Evolutionary conservation across 345 rosid species (phyloP), one percentile per base, ranked within the genome.

Genomic region (Sisymbrium irio): DNA sequence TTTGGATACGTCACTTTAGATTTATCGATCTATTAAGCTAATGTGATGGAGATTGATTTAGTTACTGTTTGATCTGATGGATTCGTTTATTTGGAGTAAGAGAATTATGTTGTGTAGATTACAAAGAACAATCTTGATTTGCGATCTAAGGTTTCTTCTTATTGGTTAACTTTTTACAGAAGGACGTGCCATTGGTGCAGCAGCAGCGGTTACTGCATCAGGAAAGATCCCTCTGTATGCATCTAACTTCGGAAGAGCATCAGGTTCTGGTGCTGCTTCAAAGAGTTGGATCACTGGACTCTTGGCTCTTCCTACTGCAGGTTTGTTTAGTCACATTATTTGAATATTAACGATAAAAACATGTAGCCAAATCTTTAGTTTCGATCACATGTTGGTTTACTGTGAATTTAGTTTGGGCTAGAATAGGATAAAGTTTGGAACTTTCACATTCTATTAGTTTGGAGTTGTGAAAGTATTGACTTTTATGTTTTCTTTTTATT

Each of bases 241-340:
- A 72, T 80, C 98, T 8, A 81, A 76, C 46, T 82, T 76, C 65
- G 77, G 73, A 36, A 71, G 81, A 66, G 70, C 83, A 67, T 77
- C 84, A 65, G 83, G 80, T 62, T 89, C 97, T 37, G 72, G 76
- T 27, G 77, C 74, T 20, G 75, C 83, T 1, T 78, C 89, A 3
- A 76, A 81, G 49, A 86, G 82, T 68, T 95, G 99, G 99, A 79
- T 95, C 44, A 81, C 92, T 0, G 97, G 97, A 78, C 85, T 81
- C 55, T 82, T 88, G 62, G 93, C 89, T 39, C 68, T 95, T 53
- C 97, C 99, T 22, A 88, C 88, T 5, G 99, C 97, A 95, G 97
- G 99, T 95, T 71, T 61, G 97, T 91, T 73, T 64, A 18, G 39
- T 37, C 4, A 13, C 42, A 20, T n/a, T 37, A 17, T 55, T 25